phyloP scores from a whole-genome alignment of 1,284 basidiomycete species.

The Trametes hirsuta region DNA sequence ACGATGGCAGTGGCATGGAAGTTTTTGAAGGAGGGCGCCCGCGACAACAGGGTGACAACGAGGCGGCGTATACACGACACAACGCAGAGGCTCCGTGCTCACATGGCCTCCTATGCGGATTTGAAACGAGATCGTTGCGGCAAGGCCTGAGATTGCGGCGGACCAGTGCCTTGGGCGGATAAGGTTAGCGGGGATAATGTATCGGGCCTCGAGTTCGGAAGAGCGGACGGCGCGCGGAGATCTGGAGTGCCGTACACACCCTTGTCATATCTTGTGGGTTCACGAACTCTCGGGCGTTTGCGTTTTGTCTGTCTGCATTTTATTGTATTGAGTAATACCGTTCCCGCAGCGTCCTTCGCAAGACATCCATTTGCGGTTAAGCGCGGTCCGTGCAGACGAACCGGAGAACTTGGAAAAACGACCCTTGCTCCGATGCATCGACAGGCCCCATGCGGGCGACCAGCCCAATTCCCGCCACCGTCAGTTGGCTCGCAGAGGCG shows the following conservation, averaged over 20 bases:
- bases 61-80: slow-evolving; percentile 1
- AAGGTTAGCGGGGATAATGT: slow-evolving; percentile 15
- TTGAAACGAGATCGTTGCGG: slow-evolving; percentile 9
- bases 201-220: slow-evolving; percentile 11
- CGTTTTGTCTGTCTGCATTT: neutral
- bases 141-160: neutral
- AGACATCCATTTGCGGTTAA: slow-evolving; percentile 12
- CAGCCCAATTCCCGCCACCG: neutral
- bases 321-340: neutral
- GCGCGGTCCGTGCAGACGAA: slow-evolving; percentile 1
- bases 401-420: neutral
- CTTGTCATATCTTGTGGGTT: neutral
- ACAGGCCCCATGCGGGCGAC: neutral
- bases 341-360: slow-evolving; percentile 6
- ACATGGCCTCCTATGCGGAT: slow-evolving; percentile 1
- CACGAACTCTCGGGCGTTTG: neutral
- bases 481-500: neutral
- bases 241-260: slow-evolving; percentile 7
- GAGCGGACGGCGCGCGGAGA: neutral
- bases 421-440: neutral
- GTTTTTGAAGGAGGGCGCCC: slow-evolving; percentile 13
- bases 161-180: slow-evolving; percentile 7
- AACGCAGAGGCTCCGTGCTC: neutral
- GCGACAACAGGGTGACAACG: slow-evolving; percentile 1
- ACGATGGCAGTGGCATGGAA: slow-evolving; percentile 10